Conservation (phyloP, 768 basidiomycete genomes). For the Leccinum subgranulosum region DNA sequence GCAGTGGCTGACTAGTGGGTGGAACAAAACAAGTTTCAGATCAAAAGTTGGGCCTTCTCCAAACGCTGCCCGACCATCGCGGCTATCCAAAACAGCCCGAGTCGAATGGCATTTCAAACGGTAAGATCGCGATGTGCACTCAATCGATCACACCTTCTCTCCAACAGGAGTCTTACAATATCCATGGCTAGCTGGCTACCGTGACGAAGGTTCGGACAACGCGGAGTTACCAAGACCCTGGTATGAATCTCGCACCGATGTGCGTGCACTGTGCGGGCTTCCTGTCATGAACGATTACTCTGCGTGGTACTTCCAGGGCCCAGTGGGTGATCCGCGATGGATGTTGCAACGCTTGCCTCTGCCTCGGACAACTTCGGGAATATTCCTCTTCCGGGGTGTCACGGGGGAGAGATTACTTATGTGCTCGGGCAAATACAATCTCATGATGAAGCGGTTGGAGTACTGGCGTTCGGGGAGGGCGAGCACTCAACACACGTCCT, state of each 20-base stretch:
- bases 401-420: neutral
- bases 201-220: neutral
- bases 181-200: neutral
- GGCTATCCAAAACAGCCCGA: neutral
- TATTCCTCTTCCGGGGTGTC: neutral
- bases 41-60: neutral
- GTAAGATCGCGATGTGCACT: neutral
- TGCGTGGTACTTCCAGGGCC: neutral
- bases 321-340: neutral
- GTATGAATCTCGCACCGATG: neutral
- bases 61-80: conserved; percentile 9
- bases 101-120: neutral
- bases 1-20: conserved; percentile 16
- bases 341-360: neutral
- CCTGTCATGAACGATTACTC: neutral
- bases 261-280: neutral
- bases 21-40: conserved; percentile 9
- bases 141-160: neutral
- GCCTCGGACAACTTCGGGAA: neutral
- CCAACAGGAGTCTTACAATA: neutral
- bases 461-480: neutral
- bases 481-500: neutral
- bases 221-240: neutral
- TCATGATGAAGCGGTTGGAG: neutral
- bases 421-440: neutral